Percentiles rank a stretch among this genome's conserved stretches.
These are phyloP conservation scores for Fusarium sp. DNA, from an alignment of 2,329 filamentous ascomycete genomes.

Conservation along the genomic window DNA sequence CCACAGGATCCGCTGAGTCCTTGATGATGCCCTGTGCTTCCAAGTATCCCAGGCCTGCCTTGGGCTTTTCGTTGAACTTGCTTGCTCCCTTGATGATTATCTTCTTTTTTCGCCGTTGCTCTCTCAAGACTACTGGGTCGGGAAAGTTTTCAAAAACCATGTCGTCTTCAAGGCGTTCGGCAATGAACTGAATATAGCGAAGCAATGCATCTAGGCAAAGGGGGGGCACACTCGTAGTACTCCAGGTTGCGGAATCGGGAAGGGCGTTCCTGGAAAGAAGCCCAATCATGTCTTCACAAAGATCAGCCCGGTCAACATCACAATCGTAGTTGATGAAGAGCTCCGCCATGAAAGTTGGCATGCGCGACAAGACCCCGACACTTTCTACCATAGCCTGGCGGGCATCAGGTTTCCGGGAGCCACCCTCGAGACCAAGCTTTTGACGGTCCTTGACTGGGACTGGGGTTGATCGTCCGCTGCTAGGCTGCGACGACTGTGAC, in stretches of 20 bases:
- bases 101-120: conserved; percentile 84
- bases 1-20: conserved; percentile 77
- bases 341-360: conserved; percentile 95
- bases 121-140: conserved; percentile 72
- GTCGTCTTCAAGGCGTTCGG: conserved; percentile 83
- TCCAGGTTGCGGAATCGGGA: conserved; percentile 98
- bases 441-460: conserved; percentile 93
- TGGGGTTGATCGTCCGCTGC: conserved; percentile 88
- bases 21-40: conserved; percentile 88
- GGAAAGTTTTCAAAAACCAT: conserved; percentile 75
- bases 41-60: conserved; percentile 87
- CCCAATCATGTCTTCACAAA: conserved; percentile 96
- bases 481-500: conserved; percentile 73
- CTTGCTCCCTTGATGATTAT: conserved; percentile 87
- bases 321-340: conserved; percentile 99
- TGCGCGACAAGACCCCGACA: conserved; percentile 89
- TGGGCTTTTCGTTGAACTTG: conserved; percentile 96
- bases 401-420: conserved; percentile 91
- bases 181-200: conserved; percentile 91
- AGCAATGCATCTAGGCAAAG: conserved; percentile 93
- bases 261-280: conserved; percentile 93
- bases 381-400: conserved; percentile 99
- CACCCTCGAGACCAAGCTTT: conserved; percentile 91
- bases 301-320: conserved; percentile 88
- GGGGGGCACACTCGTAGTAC: conserved; percentile 96